Percentiles rank a stretch among this genome's conserved stretches.
phyloP scores from a whole-genome alignment of 2,329 filamentous ascomycete species.

The Penicillium sclerotigenum region DNA sequence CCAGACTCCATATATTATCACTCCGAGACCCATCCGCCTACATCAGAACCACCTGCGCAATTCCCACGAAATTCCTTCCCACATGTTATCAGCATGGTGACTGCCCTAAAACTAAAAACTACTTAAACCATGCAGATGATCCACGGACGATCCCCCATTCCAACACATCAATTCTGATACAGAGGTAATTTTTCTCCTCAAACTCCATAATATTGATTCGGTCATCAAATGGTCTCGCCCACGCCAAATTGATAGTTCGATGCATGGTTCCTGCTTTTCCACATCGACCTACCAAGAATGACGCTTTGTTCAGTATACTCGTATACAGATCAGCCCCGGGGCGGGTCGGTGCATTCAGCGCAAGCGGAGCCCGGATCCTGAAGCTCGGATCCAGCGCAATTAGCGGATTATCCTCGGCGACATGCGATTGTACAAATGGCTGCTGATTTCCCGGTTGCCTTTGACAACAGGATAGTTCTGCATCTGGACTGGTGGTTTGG shows the following conservation, averaged over 20 bases:
- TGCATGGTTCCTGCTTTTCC: not conserved
- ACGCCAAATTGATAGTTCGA: not conserved
- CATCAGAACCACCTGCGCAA: not conserved
- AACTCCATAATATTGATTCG: not conserved
- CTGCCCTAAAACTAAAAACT: slow-evolving; percentile 1
- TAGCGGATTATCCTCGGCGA: slow-evolving; percentile 2
- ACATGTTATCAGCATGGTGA: slow-evolving; percentile 5
- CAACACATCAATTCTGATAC: slow-evolving; percentile 13
- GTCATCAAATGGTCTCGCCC: not conserved
- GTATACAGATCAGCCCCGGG: not conserved
- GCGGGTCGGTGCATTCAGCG: not conserved
- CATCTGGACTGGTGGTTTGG: not conserved
- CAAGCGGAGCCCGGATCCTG: slow-evolving; percentile 5
- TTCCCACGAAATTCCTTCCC: slow-evolving; percentile 6
- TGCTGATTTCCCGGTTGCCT: slow-evolving; percentile 7
- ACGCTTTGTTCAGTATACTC: not conserved
- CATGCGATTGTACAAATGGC: slow-evolving; percentile 4
- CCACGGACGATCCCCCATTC: not conserved
- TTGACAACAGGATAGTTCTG: slow-evolving; percentile 10
- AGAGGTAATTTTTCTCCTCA: slow-evolving; percentile 7
- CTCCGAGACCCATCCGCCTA: slow-evolving; percentile 5
- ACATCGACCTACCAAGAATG: not conserved
- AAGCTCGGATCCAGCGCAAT: slow-evolving; percentile 3
- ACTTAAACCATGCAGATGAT: slow-evolving; percentile 10
- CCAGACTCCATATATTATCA: slow-evolving; percentile 7